These are phyloP conservation scores for Hyaloscypha variabilis DNA, from an alignment of 495 filamentous ascomycete species.

Conservation along the genomic window DNA sequence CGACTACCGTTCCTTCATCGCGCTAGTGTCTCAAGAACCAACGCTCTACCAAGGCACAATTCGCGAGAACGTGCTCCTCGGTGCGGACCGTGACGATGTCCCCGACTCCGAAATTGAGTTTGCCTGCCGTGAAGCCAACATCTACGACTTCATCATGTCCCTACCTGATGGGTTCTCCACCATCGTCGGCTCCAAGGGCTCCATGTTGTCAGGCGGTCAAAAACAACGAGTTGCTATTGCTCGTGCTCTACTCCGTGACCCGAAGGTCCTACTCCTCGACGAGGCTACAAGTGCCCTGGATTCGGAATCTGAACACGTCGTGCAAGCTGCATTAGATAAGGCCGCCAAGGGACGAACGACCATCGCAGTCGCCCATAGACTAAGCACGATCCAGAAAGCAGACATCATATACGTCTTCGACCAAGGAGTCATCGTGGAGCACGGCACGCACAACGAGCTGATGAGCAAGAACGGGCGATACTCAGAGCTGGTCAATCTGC, in stretches of 20 bases:
- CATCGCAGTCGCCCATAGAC: slow-evolving; percentile 76
- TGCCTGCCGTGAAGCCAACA: slow-evolving; percentile 87
- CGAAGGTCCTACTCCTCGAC: slow-evolving; percentile 74
- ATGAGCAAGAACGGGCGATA: slow-evolving; percentile 70
- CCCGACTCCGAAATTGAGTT: slow-evolving; percentile 69
- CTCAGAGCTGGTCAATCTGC: slow-evolving; percentile 75
- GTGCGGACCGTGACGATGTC: slow-evolving; percentile 62
- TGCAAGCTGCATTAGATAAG: slow-evolving; percentile 77
- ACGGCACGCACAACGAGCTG: slow-evolving; percentile 70
- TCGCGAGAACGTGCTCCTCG: slow-evolving; percentile 79
- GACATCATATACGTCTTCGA: slow-evolving; percentile 87
- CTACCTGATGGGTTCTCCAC: slow-evolving; percentile 77
- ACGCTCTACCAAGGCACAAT: slow-evolving; percentile 87
- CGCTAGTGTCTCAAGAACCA: slow-evolving; percentile 85
- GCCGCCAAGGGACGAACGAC: slow-evolving; percentile 77
- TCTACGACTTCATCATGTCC: slow-evolving; percentile 87
- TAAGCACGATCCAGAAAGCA: slow-evolving; percentile 81
- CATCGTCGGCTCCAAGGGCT: slow-evolving; percentile 74
- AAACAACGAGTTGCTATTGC: slow-evolving; percentile 85
- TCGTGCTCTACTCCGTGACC: slow-evolving; percentile 76
- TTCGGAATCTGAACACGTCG: slow-evolving; percentile 79
- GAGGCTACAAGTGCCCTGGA: slow-evolving; percentile 85
- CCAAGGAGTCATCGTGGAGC: slow-evolving; percentile 71
- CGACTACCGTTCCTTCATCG: slow-evolving; percentile 73
- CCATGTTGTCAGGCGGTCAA: slow-evolving; percentile 80